These are phyloP conservation scores for Betula pendula DNA, from an alignment of 306 rosid genomes.

Conservation along the genomic window DNA sequence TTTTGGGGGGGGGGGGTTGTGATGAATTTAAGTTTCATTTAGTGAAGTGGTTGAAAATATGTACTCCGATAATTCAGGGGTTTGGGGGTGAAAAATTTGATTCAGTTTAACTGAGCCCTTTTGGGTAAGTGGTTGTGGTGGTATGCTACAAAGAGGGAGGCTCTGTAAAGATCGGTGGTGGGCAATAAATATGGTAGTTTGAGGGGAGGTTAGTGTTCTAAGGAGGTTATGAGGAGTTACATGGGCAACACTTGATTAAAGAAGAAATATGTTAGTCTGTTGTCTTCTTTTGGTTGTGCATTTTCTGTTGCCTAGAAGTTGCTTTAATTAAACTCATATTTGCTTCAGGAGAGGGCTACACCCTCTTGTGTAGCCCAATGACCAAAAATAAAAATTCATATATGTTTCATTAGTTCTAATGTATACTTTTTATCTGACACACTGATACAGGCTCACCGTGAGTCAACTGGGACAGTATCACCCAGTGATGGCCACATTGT, in stretches of 20 bases:
- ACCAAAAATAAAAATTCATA: not conserved
- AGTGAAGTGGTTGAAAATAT: no score
- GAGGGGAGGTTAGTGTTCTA: no score
- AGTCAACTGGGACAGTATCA: constrained; percentile 83
- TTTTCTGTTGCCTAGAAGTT: not conserved
- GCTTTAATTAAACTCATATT: not conserved
- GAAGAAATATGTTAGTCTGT: not conserved
- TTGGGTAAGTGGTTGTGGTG: no score
- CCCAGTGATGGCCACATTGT: constrained; percentile 42
- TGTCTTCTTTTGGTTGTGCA: constrained; percentile 5
- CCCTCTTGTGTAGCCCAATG: not conserved
- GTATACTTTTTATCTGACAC: not conserved
- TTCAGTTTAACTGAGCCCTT: no score
- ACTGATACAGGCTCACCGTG: constrained; percentile 78
- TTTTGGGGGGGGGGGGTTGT: no score
- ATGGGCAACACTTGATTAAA: not conserved
- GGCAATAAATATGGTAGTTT: no score
- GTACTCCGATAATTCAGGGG: no score
- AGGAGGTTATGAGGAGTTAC: not conserved
- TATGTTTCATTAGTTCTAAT: not conserved
- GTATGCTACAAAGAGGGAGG: no score
- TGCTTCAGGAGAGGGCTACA: not conserved
- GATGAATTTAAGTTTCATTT: no score
- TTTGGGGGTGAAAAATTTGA: no score
- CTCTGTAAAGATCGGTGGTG: no score